These are phyloP conservation scores for Phialocephala subalpina DNA, from an alignment of 2,329 filamentous ascomycete genomes.

Conservation along the genomic window DNA sequence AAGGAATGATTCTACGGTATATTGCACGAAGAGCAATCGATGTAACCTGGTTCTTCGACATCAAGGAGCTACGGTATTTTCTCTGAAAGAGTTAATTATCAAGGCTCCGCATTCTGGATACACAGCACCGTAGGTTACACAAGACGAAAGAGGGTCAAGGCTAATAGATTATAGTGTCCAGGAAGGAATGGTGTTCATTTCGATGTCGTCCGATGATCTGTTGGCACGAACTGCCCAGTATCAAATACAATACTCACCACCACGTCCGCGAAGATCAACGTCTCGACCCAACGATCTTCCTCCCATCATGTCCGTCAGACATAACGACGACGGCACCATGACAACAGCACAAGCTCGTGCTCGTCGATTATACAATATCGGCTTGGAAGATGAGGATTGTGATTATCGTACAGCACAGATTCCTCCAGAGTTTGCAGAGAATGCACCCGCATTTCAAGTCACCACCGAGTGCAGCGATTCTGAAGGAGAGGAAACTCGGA, in stretches of 20 bases:
- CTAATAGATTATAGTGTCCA: constrained; percentile 67
- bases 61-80: constrained; percentile 81
- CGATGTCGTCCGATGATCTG: constrained; percentile 83
- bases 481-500: constrained; percentile 51
- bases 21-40: constrained; percentile 86
- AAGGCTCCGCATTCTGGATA: constrained; percentile 83
- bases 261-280: constrained; percentile 31
- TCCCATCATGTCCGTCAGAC: constrained; percentile 59
- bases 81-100: constrained; percentile 85
- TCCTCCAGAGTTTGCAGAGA: constrained; percentile 60
- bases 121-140: constrained; percentile 79
- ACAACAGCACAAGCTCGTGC: constrained; percentile 53
- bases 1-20: constrained; percentile 82
- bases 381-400: constrained; percentile 44
- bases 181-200: constrained; percentile 91
- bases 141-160: neutral
- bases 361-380: constrained; percentile 55
- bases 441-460: constrained; percentile 58
- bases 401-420: constrained; percentile 61
- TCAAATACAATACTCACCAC: constrained; percentile 68
- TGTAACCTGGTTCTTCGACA: constrained; percentile 90
- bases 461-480: constrained; percentile 69
- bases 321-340: constrained; percentile 59
- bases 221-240: constrained; percentile 77
- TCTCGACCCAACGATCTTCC: constrained; percentile 44